Evolutionary conservation across 2,329 filamentous ascomycete genomes (phyloP), one percentile per base, ranked within the genome.

Genomic region (Penicillium verrucosum): DNA sequence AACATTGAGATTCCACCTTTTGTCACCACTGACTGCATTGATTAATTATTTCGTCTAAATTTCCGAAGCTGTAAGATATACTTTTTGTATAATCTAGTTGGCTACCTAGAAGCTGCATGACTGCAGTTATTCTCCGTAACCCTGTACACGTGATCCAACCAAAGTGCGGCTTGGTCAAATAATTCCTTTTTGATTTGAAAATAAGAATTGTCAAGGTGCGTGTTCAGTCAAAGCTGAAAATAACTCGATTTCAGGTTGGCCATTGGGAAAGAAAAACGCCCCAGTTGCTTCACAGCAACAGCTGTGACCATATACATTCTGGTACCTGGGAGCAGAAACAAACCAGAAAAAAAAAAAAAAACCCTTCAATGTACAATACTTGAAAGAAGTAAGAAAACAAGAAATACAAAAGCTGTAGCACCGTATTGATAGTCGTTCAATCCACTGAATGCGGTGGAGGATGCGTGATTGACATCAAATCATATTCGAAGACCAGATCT

Each of bases 261-360:
- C 34, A 18, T 40, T 37, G 27, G 23, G 44, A 47, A 45, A 46
- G 41, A 25, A 53, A 59, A 59, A 63, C 54, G 61, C 61, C 60
- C 56, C 42, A 29, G 54, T 51, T 56, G 51, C 56, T 56, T 54
- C 45, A 27, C 38, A 57, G 60, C 54, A 50, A 64, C 54, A 48
- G 21, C 54, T 54, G 18, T 61, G 53, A 45, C 45, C 45, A 57
- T 49, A 32, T 53, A 61, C 51, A 58, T 50, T 61, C 57, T 60
- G 57, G 52, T 47, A 46, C 30, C 45, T 37, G 46, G 12, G 38
- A 36, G 43, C 36, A 44, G 36, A 51, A 27, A 47, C 37, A 55
- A 47, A 21, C 40, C 32, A 45, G 38, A 37, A 40, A 21, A 21
- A 21, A 21, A 21, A 21, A 21, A 52, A 36, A 42, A 47, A 32